Conservation (phyloP, 192 early-diverging fungal species). For the Glomus cerebriforme region DNA sequence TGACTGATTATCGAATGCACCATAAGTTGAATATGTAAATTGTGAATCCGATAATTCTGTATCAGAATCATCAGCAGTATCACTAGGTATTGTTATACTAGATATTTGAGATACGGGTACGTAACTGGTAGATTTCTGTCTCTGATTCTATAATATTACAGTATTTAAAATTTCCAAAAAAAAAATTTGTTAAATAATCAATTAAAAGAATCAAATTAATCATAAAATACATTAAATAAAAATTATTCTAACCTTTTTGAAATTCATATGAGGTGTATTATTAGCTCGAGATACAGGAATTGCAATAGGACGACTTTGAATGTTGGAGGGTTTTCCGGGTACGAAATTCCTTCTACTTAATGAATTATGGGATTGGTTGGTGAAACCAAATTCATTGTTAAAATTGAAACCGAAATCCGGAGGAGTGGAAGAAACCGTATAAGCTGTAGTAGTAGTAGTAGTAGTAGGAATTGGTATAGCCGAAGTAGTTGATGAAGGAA, state of each 20-base stretch:
- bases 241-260: background rate
- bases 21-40: background rate
- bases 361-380: background rate
- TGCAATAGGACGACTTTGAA: background rate
- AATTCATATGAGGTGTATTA: background rate
- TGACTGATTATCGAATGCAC: slow-evolving; percentile 2
- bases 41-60: slow-evolving; percentile 25
- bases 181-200: background rate
- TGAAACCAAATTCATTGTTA: background rate
- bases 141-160: background rate
- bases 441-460: background rate
- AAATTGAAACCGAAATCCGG: background rate
- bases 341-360: background rate
- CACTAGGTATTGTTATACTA: slow-evolving; percentile 29
- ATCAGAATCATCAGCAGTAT: slow-evolving; percentile 27
- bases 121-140: background rate
- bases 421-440: background rate
- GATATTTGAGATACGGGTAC: background rate
- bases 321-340: background rate
- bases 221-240: background rate
- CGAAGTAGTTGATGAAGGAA: background rate
- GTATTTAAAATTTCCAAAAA: background rate
- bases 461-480: slow-evolving; percentile 29
- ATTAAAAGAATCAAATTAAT: background rate
- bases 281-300: background rate